Conservation (phyloP, 768 basidiomycete species). For the Lactarius indigo region DNA sequence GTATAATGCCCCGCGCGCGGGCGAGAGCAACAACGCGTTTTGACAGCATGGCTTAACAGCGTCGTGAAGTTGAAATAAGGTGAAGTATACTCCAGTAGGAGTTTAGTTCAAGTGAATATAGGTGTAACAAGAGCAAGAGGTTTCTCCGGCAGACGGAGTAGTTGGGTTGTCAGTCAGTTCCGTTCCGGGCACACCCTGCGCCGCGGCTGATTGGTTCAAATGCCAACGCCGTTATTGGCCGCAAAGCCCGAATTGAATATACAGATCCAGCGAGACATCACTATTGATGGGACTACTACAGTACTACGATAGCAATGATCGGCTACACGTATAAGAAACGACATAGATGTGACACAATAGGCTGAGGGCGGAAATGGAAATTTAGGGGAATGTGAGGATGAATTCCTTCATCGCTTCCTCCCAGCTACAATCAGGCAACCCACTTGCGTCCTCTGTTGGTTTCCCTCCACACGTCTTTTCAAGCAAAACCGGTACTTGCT, state of each 20-base stretch:
- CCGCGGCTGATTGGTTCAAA: slow-evolving; percentile 1
- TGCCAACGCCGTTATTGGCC: not conserved
- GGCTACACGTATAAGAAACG: slow-evolving; percentile 1
- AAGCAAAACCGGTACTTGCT: slow-evolving; percentile 32
- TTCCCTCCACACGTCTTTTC: slow-evolving; percentile 43
- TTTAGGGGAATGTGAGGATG: slow-evolving; percentile 62
- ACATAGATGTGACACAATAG: not conserved
- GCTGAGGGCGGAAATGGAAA: not conserved
- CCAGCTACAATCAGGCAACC: slow-evolving; percentile 56
- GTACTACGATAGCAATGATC: slow-evolving; percentile 4
- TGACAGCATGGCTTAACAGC: slow-evolving; percentile 20
- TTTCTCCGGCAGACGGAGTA: not conserved
- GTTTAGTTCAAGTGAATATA: not conserved
- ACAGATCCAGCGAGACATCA: too few species aligned
- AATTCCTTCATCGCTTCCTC: slow-evolving; percentile 54
- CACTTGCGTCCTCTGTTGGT: slow-evolving; percentile 33
- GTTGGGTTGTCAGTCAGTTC: not conserved
- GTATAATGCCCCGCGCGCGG: slow-evolving; percentile 20
- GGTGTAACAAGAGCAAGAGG: not conserved
- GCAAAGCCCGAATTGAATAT: not conserved
- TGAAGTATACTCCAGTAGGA: not conserved
- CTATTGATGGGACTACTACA: not conserved
- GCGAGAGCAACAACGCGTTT: slow-evolving; percentile 27
- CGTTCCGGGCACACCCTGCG: not conserved
- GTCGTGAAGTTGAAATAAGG: not conserved